A percentile compares a stretch with the other conserved stretches of the same genome.
Evolutionary conservation across 371 early-diverging fungal species (phyloP).

Genomic region (Capniomyces stellatus): DNA sequence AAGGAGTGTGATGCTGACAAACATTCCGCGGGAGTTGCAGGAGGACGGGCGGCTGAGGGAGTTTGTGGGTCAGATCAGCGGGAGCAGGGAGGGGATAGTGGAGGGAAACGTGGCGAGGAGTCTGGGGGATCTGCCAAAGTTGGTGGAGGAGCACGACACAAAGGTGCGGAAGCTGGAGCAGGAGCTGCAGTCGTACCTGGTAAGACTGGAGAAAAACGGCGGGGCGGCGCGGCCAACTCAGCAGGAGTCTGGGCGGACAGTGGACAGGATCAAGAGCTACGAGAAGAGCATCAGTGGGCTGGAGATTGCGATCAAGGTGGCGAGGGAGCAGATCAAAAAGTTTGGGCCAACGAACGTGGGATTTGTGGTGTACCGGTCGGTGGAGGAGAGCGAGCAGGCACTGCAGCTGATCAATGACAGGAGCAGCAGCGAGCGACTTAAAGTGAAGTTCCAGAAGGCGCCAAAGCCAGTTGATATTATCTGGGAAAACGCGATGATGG

Average conservation of each 20-base stretch:
- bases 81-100: constrained; percentile 26
- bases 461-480: constrained; percentile 63
- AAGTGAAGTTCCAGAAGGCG: constrained; percentile 29
- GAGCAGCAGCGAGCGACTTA: constrained; percentile 7
- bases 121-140: constrained; percentile 37
- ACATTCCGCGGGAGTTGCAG: constrained; percentile 41
- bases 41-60: constrained; percentile 30
- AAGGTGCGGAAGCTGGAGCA: constrained; percentile 44
- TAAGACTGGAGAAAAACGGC: constrained; percentile 19
- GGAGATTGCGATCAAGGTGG: constrained; percentile 39
- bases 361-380: constrained; percentile 48
- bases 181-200: constrained; percentile 38
- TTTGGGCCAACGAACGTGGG: constrained; percentile 47
- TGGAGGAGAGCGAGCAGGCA: constrained; percentile 39
- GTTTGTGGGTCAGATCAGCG: constrained; percentile 30
- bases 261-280: constrained; percentile 64
- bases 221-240: constrained; percentile 8
- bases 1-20: constrained; percentile 46
- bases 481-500: constrained; percentile 54
- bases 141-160: constrained; percentile 49
- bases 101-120: constrained; percentile 53
- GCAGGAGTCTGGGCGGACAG: constrained; percentile 32
- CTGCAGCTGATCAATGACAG: constrained; percentile 24
- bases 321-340: constrained; percentile 27
- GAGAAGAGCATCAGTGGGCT: constrained; percentile 39